Evolutionary conservation across 129 eudicot species (phyloP).

Genomic region (Centella asiatica): DNA sequence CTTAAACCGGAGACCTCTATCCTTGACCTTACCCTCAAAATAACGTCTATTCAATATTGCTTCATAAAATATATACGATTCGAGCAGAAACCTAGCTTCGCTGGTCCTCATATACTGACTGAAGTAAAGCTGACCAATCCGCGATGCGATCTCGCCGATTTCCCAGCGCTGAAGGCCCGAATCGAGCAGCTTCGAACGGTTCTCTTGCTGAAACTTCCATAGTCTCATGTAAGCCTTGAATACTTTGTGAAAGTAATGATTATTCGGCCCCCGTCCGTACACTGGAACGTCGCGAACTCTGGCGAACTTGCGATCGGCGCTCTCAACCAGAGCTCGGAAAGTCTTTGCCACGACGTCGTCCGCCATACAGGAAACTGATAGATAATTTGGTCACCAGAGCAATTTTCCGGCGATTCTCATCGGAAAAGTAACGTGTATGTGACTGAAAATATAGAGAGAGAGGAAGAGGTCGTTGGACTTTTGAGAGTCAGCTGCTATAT

Average conservation of each 20-base stretch:
- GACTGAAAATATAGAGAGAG: not conserved
- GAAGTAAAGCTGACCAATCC: constrained; percentile 88
- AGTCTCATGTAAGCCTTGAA: constrained; percentile 78
- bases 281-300: constrained; percentile 67
- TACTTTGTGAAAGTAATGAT: constrained; percentile 66
- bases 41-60: constrained; percentile 63
- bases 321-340: constrained; percentile 52
- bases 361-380: constrained; percentile 21
- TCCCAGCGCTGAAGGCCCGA: constrained; percentile 88
- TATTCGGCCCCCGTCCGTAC: constrained; percentile 37
- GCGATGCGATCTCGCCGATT: constrained; percentile 97
- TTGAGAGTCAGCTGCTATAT: not conserved
- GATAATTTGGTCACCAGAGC: not conserved
- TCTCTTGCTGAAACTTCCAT: constrained; percentile 82
- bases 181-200: constrained; percentile 48
- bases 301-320: constrained; percentile 74
- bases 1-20: constrained; percentile 82
- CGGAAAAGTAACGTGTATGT: not conserved
- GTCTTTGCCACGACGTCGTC: constrained; percentile 42
- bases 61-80: constrained; percentile 80
- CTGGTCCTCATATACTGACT: constrained; percentile 90
- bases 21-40: constrained; percentile 55
- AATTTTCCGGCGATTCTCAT: not conserved
- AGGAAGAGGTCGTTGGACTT: not conserved
- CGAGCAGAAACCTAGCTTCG: constrained; percentile 74